Base-by-base conservation (phyloP, 2,329 filamentous ascomycete species). In the Talaromyces sp. region DNA sequence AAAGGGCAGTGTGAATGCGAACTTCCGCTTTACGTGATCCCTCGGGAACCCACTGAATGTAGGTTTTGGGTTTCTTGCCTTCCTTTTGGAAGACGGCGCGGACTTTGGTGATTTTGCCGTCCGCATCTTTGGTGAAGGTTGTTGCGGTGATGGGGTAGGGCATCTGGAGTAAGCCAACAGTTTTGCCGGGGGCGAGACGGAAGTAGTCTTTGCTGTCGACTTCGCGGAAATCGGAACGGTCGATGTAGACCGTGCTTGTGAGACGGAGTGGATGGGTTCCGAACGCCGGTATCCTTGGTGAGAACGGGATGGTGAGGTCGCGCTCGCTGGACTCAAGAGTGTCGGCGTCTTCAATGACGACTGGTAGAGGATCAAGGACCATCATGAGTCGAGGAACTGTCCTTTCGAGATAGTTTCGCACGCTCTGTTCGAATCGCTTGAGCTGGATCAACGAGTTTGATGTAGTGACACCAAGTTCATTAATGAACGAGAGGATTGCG, bases 371-470 rank as follows among this genome's bases (percentile, higher is more conserved):
- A 69, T 97, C 92, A 19, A 97, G 85, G 1, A 97, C 87, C 43
- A 97, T 84, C 90, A 96, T 95, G 11, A 97, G 84, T 31, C 94
- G 89, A 2, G 94, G 94, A 0, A 97, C 93, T 0, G 91, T 93
- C 60, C 86, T 86, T 76, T 98, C 94, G 11, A 98, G 88, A 75
- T 97, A 96, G 68, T 88, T 88, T 25, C 94, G 89, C 66, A 98
- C 87, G 0, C 87, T 89, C 74, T 95, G 89, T 73, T 98, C 94
- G 68, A 98, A 92, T 19, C 90, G 88, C 64, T 85, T 80, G 54
- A 92, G 89, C 75, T 94, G 88, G 70, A 97, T 96, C 68, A 91
- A 87, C 2, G 90, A 90, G 61, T 87, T 86, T 47, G 89, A 85
- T 39, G 93, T 96, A 0, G 93, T 96, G 37, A 97, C 93, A 41